These are phyloP conservation scores for Exophiala oligosperma DNA, from an alignment of 2,329 filamentous ascomycete species.

Conservation along the genomic window DNA sequence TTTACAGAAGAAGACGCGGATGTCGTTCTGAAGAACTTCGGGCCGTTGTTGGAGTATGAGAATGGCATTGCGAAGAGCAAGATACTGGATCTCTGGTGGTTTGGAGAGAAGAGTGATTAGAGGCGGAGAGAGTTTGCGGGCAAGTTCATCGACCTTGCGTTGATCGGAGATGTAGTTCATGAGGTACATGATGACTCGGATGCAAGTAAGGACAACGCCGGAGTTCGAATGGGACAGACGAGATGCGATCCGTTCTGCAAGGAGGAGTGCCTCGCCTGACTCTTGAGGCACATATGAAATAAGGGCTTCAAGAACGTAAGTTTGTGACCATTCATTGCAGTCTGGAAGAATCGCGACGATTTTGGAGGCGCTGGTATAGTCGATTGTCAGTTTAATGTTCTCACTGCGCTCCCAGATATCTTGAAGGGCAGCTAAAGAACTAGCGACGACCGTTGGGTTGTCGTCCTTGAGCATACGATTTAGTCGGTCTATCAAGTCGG, in stretches of 20 bases:
- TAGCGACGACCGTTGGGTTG: conserved; percentile 96
- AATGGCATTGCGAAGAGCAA: conserved; percentile 88
- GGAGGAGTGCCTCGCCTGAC: conserved; percentile 77
- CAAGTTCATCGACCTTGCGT: conserved; percentile 82
- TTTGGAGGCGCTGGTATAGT: conserved; percentile 96
- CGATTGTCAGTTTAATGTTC: conserved; percentile 95
- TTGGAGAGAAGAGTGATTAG: conserved; percentile 94
- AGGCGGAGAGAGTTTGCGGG: conserved; percentile 90
- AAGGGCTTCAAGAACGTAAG: conserved; percentile 94
- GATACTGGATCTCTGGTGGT: conserved; percentile 96
- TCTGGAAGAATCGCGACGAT: conserved; percentile 95
- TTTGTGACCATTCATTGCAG: conserved; percentile 97
- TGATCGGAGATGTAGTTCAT: conserved; percentile 98
- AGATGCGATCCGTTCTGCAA: conserved; percentile 93
- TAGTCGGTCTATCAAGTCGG: conserved; percentile 86
- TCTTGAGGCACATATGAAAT: conserved; percentile 98
- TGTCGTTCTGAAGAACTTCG: conserved; percentile 92
- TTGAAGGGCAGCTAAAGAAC: conserved; percentile 84
- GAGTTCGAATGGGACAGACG: conserved; percentile 96
- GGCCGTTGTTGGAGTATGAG: conserved; percentile 90
- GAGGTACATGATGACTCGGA: conserved; percentile 91
- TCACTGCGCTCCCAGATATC: conserved; percentile 99
- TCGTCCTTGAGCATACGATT: conserved; percentile 91
- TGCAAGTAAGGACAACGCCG: conserved; percentile 91
- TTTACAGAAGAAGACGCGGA: conserved; percentile 99